Evolutionary conservation across 768 basidiomycete genomes (phyloP).

Genomic region (Porpolomopsis calyptriformis): DNA sequence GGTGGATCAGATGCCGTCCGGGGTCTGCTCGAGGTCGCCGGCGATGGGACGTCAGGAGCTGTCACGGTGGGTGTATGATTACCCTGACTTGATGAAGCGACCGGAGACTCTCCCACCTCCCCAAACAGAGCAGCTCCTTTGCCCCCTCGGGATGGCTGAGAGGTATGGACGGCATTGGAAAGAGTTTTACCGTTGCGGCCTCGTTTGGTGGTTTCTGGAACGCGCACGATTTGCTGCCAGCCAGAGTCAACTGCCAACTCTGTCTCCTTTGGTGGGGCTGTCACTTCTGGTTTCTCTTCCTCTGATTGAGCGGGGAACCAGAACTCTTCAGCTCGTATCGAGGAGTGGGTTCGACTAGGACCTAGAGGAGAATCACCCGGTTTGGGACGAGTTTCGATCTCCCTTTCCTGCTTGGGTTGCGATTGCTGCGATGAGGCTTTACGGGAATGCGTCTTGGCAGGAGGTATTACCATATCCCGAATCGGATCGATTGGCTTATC

Average conservation of each 20-base stretch:
- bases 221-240: neutral
- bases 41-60: no score
- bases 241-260: neutral
- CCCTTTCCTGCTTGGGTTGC: neutral
- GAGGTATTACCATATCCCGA: no score
- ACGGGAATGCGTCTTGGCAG: no score
- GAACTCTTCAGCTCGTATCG: neutral
- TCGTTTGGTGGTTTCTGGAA: neutral
- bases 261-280: neutral
- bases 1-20: slow-evolving; percentile 24
- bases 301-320: neutral
- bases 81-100: neutral
- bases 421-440: neutral
- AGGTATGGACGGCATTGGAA: neutral
- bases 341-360: neutral
- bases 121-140: neutral
- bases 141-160: neutral
- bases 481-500: no score
- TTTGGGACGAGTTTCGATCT: neutral
- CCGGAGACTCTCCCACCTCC: neutral
- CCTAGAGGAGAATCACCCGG: neutral
- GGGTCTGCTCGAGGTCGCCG: neutral
- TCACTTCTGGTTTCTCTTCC: neutral
- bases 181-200: neutral
- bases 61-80: no score